These are phyloP conservation scores for Fusarium sacchari DNA, from an alignment of 2,329 filamentous ascomycete genomes.

Conservation along the genomic window DNA sequence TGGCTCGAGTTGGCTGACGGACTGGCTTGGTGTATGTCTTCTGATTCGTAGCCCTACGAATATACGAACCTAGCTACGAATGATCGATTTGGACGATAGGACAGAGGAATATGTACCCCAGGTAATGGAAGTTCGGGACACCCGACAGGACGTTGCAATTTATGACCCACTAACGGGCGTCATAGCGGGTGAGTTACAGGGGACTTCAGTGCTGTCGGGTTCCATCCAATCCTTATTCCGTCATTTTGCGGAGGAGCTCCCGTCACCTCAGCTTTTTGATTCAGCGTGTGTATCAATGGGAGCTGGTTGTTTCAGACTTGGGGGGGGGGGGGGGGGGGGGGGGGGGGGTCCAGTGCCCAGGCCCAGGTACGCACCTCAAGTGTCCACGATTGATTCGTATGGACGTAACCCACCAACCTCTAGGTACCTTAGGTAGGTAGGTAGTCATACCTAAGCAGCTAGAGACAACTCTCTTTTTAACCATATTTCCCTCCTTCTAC, in stretches of 20 bases:
- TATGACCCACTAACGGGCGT: constrained; percentile 28
- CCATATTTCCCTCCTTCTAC: neutral
- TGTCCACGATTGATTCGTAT: neutral
- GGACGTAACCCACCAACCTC: neutral
- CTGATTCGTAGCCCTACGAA: neutral
- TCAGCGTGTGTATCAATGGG: constrained; percentile 3
- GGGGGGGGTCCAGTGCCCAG: constrained; percentile 6
- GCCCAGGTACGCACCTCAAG: neutral
- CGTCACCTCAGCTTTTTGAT: constrained; percentile 18
- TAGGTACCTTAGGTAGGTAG: no score
- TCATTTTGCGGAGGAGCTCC: constrained; percentile 34
- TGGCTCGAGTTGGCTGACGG: neutral
- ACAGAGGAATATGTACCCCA: no score
- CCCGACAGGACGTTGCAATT: constrained; percentile 2
- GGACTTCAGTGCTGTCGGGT: constrained; percentile 17
- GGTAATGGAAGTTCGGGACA: no score
- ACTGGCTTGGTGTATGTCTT: neutral
- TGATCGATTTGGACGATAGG: neutral
- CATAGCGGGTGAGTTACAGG: constrained; percentile 26
- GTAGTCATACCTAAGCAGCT: constrained; percentile 3
- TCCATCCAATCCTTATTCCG: constrained; percentile 22
- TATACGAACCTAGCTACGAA: neutral
- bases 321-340: no score
- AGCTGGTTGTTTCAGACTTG: constrained; percentile 14
- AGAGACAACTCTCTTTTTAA: neutral